phyloP scores from a whole-genome alignment of 306 rosid genomes.

The Prunus mume region DNA sequence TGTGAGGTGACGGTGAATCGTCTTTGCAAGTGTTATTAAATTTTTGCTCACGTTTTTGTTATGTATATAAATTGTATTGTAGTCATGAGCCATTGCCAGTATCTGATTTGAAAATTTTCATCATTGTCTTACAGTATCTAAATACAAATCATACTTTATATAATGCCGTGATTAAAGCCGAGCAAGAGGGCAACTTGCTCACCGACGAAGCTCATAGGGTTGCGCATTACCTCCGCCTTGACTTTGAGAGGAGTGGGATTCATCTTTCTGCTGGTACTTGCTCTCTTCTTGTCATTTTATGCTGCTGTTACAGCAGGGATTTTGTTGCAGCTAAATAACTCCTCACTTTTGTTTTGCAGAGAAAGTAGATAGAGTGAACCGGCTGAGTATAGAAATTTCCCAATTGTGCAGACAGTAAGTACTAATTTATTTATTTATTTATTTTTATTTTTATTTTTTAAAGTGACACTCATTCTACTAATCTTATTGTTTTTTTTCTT shows the following conservation, averaged over 20 bases:
- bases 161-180: conserved; percentile 74
- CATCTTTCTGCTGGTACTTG: conserved; percentile 66
- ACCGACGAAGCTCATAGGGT: conserved; percentile 68
- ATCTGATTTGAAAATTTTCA: conserved; percentile 12
- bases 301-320: conserved; percentile 6
- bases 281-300: not conserved
- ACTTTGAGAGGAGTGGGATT: conserved; percentile 96
- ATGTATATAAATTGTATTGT: conserved; percentile 3
- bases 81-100: conserved; percentile 5
- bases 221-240: conserved; percentile 58
- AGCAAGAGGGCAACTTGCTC: conserved; percentile 59
- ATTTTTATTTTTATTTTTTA: not conserved
- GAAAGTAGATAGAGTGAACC: conserved; percentile 64
- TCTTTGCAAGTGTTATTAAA: conserved; percentile 10
- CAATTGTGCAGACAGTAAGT: conserved; percentile 77
- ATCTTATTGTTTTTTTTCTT: not conserved
- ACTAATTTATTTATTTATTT: conserved; percentile 10
- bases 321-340: conserved; percentile 13
- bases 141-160: conserved; percentile 74
- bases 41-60: not conserved
- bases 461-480: conserved; percentile 9
- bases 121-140: conserved; percentile 53
- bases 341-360: conserved; percentile 49
- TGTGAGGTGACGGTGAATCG: conserved; percentile 69
- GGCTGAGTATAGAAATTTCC: conserved; percentile 60